Percentiles rank a stretch among this genome's conserved stretches.
Evolutionary conservation across 2,329 filamentous ascomycete species (phyloP).

Genomic region (Clarireedia homoeocarpa): DNA sequence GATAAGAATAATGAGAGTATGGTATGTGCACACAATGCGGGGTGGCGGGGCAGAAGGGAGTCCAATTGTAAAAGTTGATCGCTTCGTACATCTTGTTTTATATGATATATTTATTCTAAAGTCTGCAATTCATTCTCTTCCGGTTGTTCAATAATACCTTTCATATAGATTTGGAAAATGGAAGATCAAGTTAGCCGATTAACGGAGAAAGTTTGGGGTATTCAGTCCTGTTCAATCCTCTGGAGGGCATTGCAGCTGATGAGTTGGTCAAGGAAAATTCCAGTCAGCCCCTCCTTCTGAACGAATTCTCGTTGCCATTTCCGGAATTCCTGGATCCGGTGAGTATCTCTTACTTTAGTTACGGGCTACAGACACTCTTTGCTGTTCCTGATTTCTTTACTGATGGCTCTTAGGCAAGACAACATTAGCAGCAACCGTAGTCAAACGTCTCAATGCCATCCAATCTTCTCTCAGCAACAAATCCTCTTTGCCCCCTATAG

Average conservation of each 20-base stretch:
- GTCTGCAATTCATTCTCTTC: too few species aligned
- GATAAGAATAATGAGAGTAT: background rate
- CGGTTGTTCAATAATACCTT: too few species aligned
- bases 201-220: conserved; percentile 66
- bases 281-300: conserved; percentile 39
- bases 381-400: background rate
- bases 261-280: conserved; percentile 34
- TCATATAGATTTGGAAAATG: conserved; percentile 41
- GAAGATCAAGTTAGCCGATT: conserved; percentile 66
- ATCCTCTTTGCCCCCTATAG: conserved; percentile 43
- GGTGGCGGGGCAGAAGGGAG: background rate
- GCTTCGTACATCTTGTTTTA: too few species aligned
- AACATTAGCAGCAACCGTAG: conserved; percentile 66
- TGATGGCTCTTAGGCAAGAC: conserved; percentile 53
- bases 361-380: background rate
- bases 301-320: conserved; percentile 70
- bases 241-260: conserved; percentile 12
- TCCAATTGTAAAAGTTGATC: too few species aligned
- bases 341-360: conserved; percentile 25
- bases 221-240: background rate
- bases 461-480: conserved; percentile 36
- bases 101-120: too few species aligned
- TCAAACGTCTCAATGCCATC: conserved; percentile 57
- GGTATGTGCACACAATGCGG: too few species aligned
- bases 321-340: conserved; percentile 87